Conservation (phyloP, 768 basidiomycete genomes). For the Lentinula raphanica region DNA sequence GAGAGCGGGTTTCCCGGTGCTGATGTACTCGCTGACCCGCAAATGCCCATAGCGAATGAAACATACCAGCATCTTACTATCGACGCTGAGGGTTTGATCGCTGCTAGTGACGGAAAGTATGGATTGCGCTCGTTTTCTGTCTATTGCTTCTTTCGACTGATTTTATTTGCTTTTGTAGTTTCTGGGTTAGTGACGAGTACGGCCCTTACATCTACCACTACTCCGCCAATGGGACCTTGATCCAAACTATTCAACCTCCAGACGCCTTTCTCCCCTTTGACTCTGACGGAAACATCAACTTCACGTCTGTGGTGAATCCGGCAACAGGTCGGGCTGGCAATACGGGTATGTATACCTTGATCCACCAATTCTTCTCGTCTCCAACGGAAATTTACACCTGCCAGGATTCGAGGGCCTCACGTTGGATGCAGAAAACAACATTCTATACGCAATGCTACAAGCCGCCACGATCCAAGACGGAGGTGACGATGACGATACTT, state of each 20-base stretch:
- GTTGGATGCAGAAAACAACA: slow-evolving; percentile 37
- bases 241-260: slow-evolving; percentile 56
- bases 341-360: slow-evolving; percentile 36
- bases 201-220: slow-evolving; percentile 62
- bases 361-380: neutral
- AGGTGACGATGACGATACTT: slow-evolving; percentile 40
- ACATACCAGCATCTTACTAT: slow-evolving; percentile 42
- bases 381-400: neutral
- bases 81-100: slow-evolving; percentile 56
- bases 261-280: slow-evolving; percentile 48
- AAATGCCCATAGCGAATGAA: slow-evolving; percentile 40
- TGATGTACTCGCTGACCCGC: slow-evolving; percentile 32
- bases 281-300: slow-evolving; percentile 40
- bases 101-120: slow-evolving; percentile 54
- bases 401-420: slow-evolving; percentile 61
- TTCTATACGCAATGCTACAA: slow-evolving; percentile 59
- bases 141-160: too few relatives aligned
- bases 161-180: too few relatives aligned
- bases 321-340: slow-evolving; percentile 50
- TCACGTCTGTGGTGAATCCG: slow-evolving; percentile 45
- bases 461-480: slow-evolving; percentile 61
- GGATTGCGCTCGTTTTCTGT: slow-evolving; percentile 16
- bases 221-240: slow-evolving; percentile 37
- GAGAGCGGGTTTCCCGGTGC: slow-evolving; percentile 22
- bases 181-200: slow-evolving; percentile 67